Base-by-base conservation (phyloP, 768 basidiomycete genomes). In the Russula dissimulans region DNA sequence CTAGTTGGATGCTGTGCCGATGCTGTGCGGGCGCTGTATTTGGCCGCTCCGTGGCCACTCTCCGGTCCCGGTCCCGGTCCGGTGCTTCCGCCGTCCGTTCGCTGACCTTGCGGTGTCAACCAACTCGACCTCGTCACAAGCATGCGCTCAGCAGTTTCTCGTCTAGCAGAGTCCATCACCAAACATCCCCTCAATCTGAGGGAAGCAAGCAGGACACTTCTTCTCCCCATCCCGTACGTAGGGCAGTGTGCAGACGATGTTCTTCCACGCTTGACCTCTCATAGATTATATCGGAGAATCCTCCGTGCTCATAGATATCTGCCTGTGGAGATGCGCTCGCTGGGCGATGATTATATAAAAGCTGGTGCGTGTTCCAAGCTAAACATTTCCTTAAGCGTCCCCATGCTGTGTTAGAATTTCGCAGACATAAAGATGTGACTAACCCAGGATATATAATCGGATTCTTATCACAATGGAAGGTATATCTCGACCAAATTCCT, bases 401-500 rank as follows among this genome's bases (percentile, higher is more conserved):
- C 47, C n/a, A 42, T 29, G 42, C 22, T 46, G 38, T 22, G n/a
- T 22, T 61, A 91, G 95, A 99, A 73, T 98, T 97, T 72, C 84
- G 89, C 7, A 77, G 88, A 48, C 95, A 97, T 65, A 83, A 76
- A 66, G 76, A 81, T 26, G 82, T 85, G 11, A 85, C 85, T 22
- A 97, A 98, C 72, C 90, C 93, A 3, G 78, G 86, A 8, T 85
- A 97, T 70, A 84, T 97, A 62, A 95, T 98, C 70, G 94, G 92
- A 3, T 99, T 99, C 69, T 78, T 98, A 9, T 87, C 88, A 3
- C 91, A 97, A 68, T 99, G 95, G 95, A 97, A 95, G 72, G 71
- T 81, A 59, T 98, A 99, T 72, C 78, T 97, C 57, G 91, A 95
- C 66, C 73, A 81, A 61, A 70, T 88, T 38, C 84, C 84, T 12